Evolutionary conservation across 306 rosid species (phyloP).

Genomic region (Medicago truncatula): DNA sequence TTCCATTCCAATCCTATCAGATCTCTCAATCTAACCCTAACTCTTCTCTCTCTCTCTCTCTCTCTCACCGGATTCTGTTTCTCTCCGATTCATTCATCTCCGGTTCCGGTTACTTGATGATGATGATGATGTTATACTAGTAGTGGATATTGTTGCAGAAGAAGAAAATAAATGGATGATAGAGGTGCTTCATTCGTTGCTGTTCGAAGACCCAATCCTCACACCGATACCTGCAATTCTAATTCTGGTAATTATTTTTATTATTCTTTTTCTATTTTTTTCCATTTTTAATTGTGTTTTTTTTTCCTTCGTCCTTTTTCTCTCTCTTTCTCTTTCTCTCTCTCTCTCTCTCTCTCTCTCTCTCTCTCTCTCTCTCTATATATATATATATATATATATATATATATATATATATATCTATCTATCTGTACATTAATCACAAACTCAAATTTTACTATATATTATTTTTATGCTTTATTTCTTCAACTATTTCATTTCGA

Average conservation of each 20-base stretch:
- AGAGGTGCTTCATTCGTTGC: conserved; percentile 94
- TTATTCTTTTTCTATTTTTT: neutral
- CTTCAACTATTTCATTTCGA: conserved; percentile 24
- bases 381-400: no score
- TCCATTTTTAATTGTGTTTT: neutral
- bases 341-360: neutral
- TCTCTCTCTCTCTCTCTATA: neutral
- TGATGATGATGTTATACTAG: neutral
- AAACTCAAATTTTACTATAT: neutral
- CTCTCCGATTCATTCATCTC: neutral
- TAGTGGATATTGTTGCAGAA: neutral
- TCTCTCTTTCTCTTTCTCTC: neutral
- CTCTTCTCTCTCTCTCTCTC: neutral
- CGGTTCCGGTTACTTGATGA: neutral
- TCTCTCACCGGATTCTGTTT: neutral
- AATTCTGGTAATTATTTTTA: conserved; percentile 59
- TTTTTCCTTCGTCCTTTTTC: neutral
- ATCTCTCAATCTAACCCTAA: no score
- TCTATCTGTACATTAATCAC: neutral
- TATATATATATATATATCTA: no score
- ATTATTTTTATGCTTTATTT: conserved; percentile 12
- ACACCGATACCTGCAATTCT: conserved; percentile 82
- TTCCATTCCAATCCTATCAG: neutral
- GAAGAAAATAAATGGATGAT: conserved; percentile 75
- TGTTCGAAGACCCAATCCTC: conserved; percentile 86